Conservation (phyloP, 1,139 yeast genomes). For the Diutina sp. region DNA sequence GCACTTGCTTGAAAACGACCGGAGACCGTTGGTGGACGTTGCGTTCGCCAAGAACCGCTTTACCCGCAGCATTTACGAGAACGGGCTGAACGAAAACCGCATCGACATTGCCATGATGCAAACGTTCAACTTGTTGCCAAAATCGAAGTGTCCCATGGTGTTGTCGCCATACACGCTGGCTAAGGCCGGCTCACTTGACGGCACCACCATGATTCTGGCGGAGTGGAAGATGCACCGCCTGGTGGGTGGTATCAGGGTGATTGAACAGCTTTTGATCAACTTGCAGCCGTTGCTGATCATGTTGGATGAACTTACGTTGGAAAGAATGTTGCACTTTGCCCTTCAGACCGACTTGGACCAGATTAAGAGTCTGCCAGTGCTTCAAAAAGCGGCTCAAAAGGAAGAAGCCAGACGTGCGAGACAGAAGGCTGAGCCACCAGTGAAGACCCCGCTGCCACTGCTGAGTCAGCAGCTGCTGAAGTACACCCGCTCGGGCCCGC, state of each 20-base stretch:
- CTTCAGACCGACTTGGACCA: slow-evolving; percentile 30
- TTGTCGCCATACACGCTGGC: not conserved
- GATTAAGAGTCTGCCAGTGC: slow-evolving; percentile 7
- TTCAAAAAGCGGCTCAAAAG: not conserved
- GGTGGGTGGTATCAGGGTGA: slow-evolving; percentile 55
- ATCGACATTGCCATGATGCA: slow-evolving; percentile 1
- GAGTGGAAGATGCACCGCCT: slow-evolving; percentile 56
- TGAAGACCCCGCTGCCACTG: not conserved
- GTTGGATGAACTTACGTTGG: slow-evolving; percentile 50
- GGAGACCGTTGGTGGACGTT: slow-evolving; percentile 2
- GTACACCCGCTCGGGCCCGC: slow-evolving; percentile 1
- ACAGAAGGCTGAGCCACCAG: slow-evolving; percentile 1
- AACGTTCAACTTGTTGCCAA: not conserved
- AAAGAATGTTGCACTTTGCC: slow-evolving; percentile 39
- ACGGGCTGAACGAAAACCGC: not conserved
- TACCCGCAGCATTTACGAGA: not conserved
- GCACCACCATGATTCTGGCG: slow-evolving; percentile 23
- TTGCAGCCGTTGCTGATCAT: slow-evolving; percentile 44
- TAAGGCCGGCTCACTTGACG: not conserved
- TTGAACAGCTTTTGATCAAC: slow-evolving; percentile 38
- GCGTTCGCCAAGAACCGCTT: not conserved
- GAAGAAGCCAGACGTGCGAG: slow-evolving; percentile 4
- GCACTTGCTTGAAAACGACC: slow-evolving; percentile 19
- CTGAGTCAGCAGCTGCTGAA: slow-evolving; percentile 2
- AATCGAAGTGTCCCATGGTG: not conserved